These are phyloP conservation scores for Cytospora schulzeri DNA, from an alignment of 2,329 filamentous ascomycete genomes.

Conservation along the genomic window DNA sequence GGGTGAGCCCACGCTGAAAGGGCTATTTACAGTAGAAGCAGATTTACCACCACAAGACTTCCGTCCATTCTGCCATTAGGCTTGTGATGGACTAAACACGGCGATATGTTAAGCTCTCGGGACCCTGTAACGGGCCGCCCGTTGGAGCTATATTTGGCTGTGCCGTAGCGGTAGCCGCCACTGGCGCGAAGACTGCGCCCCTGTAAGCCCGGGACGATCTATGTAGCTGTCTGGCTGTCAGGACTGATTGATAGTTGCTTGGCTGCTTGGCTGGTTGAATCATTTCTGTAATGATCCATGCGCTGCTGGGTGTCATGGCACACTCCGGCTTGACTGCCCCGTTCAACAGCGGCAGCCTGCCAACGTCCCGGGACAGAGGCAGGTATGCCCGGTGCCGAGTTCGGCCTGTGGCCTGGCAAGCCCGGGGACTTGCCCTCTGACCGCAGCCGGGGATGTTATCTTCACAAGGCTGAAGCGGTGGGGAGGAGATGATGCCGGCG, in stretches of 20 bases:
- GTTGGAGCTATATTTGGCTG: conserved; percentile 12
- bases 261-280: too few relatives aligned
- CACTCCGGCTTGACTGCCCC: background rate
- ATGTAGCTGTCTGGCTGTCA: too few relatives aligned
- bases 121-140: conserved; percentile 13
- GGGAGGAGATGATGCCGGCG: background rate
- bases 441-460: background rate
- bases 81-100: too few relatives aligned
- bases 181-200: background rate
- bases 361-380: too few relatives aligned
- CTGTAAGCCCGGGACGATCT: background rate
- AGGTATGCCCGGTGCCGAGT: background rate
- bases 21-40: too few relatives aligned
- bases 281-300: background rate
- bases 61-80: too few relatives aligned
- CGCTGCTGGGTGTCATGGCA: background rate
- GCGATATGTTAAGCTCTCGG: background rate
- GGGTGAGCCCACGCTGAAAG: background rate
- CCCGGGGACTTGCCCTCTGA: background rate
- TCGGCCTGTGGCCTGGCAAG: background rate
- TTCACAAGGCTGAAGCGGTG: background rate
- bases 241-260: too few relatives aligned
- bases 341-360: too few relatives aligned
- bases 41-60: background rate
- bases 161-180: background rate